These are phyloP conservation scores for Tirmania nivea DNA, from an alignment of 495 filamentous ascomycete genomes.

Conservation along the genomic window DNA sequence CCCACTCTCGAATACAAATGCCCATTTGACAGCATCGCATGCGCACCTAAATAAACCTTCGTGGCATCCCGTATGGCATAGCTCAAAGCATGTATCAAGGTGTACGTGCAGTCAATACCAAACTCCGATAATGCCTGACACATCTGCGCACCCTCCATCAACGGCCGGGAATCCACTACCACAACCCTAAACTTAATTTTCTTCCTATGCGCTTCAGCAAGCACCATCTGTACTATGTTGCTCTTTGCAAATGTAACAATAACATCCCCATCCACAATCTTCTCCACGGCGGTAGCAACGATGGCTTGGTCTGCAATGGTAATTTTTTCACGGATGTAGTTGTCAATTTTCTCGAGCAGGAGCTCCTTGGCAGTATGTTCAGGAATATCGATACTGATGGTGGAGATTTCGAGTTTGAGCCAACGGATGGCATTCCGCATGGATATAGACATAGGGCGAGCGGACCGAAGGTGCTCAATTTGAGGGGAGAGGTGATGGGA, in stretches of 20 bases:
- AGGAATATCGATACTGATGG: constrained; percentile 58
- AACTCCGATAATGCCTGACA: constrained; percentile 42
- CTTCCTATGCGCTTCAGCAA: constrained; percentile 45
- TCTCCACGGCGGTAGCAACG: constrained; percentile 41
- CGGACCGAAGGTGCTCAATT: constrained; percentile 81
- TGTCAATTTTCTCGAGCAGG: constrained; percentile 62
- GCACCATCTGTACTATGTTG: constrained; percentile 45
- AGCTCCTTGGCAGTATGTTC: constrained; percentile 56
- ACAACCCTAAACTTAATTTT: constrained; percentile 63
- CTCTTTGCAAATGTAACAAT: constrained; percentile 49
- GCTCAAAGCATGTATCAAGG: constrained; percentile 49
- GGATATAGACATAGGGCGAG: constrained; percentile 73
- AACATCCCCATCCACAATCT: constrained; percentile 54
- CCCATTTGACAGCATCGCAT: constrained; percentile 79
- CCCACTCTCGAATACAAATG: constrained; percentile 69
- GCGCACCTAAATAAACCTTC: constrained; percentile 69
- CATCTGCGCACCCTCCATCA: constrained; percentile 60
- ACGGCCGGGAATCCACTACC: constrained; percentile 59
- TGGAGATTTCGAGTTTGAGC: constrained; percentile 71
- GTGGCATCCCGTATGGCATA: constrained; percentile 51
- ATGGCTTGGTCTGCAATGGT: constrained; percentile 72
- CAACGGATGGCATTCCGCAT: constrained; percentile 93
- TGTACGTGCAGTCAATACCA: constrained; percentile 60
- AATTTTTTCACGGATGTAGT: constrained; percentile 75
- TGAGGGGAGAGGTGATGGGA: constrained; percentile 81